Percentiles rank a stretch among this genome's conserved stretches.
Evolutionary conservation across 106 monocot species (phyloP).

Genomic region (Dactylorhiza incarnata): DNA sequence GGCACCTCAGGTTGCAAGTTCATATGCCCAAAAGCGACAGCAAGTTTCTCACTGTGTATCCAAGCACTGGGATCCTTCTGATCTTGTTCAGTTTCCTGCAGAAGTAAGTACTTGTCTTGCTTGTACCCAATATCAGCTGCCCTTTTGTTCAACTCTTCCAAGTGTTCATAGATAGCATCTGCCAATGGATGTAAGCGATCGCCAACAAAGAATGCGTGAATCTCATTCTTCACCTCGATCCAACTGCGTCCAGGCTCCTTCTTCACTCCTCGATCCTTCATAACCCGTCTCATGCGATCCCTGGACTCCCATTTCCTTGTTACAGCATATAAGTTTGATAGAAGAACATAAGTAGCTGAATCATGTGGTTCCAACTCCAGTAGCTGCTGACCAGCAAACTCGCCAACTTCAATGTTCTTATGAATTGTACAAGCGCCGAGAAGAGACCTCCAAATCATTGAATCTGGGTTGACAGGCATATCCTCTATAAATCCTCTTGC

Average conservation of each 20-base stretch:
- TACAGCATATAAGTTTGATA: conserved; percentile 73
- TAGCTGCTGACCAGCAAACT: conserved; percentile 53
- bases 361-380: conserved; percentile 67
- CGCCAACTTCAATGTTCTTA: conserved; percentile 69
- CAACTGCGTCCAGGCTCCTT: conserved; percentile 81
- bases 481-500: conserved; percentile 52
- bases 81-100: conserved; percentile 53
- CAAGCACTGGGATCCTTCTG: conserved; percentile 32
- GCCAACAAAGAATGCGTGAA: conserved; percentile 64
- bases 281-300: conserved; percentile 44
- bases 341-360: conserved; percentile 74
- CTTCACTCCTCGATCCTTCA: conserved; percentile 66
- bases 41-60: conserved; percentile 81
- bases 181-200: conserved; percentile 42
- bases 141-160: conserved; percentile 48
- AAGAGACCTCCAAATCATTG: conserved; percentile 80
- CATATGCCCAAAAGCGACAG: conserved; percentile 69
- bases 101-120: conserved; percentile 47
- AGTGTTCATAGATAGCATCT: conserved; percentile 37
- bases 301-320: conserved; percentile 40
- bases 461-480: conserved; percentile 56
- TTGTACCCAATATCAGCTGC: conserved; percentile 43
- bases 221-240: conserved; percentile 50
- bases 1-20: conserved; percentile 40
- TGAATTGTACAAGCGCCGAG: conserved; percentile 74